Conservation (phyloP, 495 filamentous ascomycete species). For the Entonaema liquescens region DNA sequence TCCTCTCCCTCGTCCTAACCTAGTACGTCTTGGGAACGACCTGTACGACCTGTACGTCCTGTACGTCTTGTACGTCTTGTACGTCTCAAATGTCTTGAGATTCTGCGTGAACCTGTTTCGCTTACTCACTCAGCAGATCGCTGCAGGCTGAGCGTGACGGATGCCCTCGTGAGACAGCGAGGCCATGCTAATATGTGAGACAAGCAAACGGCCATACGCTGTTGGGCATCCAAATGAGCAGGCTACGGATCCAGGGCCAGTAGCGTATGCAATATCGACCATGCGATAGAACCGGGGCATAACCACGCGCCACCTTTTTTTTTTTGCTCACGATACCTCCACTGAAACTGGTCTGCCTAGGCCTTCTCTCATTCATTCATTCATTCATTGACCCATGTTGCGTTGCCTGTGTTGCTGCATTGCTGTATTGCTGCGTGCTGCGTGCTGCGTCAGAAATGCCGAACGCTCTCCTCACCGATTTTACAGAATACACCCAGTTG, state of each 20-base stretch:
- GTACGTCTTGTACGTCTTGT: not conserved
- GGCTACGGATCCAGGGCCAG: constrained; percentile 18
- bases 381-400: not conserved
- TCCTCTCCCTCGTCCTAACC: not conserved
- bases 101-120: constrained; percentile 8
- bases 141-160: constrained; percentile 41
- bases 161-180: constrained; percentile 39
- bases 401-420: not conserved
- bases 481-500: constrained; percentile 6
- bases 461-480: constrained; percentile 23
- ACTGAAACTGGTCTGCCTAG: not conserved
- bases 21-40: too few relatives aligned
- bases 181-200: constrained; percentile 26
- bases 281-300: constrained; percentile 29
- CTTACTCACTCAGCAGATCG: constrained; percentile 38
- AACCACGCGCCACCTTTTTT: constrained; percentile 34
- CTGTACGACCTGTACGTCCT: too few relatives aligned
- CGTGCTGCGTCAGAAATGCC: constrained; percentile 29
- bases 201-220: constrained; percentile 30
- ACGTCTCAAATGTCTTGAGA: not conserved
- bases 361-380: too few relatives aligned
- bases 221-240: constrained; percentile 36
- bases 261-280: constrained; percentile 21
- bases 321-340: constrained; percentile 35
- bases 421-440: too few relatives aligned